Percentiles rank a stretch among this genome's conserved stretches.
phyloP scores from a whole-genome alignment of 371 early-diverging fungal species.

The Mucor plumbeus region DNA sequence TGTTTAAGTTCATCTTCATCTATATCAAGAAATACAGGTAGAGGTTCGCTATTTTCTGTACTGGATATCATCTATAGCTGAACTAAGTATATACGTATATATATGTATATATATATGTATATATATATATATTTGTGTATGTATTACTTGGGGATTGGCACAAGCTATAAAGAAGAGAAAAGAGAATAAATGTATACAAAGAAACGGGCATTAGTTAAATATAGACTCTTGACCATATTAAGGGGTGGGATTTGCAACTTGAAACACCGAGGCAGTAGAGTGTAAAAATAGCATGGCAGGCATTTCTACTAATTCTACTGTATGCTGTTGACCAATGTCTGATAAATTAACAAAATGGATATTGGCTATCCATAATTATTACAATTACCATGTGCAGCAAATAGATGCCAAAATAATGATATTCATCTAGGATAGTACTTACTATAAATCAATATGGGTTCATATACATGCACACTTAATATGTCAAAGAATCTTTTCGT shows the following conservation, averaged over 20 bases:
- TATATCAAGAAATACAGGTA: conserved; percentile 17
- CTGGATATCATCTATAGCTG: neutral
- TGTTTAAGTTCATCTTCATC: conserved; percentile 19
- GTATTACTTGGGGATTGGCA: neutral
- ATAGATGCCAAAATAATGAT: too few species aligned
- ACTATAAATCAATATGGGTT: too few species aligned
- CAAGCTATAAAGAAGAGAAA: neutral
- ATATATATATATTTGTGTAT: neutral
- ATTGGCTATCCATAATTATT: neutral
- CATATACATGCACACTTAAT: too few species aligned
- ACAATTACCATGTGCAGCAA: neutral
- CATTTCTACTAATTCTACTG: neutral
- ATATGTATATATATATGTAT: too few species aligned
- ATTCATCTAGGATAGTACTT: too few species aligned
- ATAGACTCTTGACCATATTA: neutral
- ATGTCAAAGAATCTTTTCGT: too few species aligned
- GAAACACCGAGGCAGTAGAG: conserved; percentile 13
- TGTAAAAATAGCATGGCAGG: neutral
- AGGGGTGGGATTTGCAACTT: conserved; percentile 10
- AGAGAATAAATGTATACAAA: neutral
- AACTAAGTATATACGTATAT: neutral
- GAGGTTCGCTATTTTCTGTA: neutral
- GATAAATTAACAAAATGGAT: too few species aligned
- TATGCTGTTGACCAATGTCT: neutral
- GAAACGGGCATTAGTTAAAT: neutral